Evolutionary conservation across 352 stramenopile species (phyloP), one percentile per base, ranked within the genome.

Genomic region (Phytophthora vignae): DNA sequence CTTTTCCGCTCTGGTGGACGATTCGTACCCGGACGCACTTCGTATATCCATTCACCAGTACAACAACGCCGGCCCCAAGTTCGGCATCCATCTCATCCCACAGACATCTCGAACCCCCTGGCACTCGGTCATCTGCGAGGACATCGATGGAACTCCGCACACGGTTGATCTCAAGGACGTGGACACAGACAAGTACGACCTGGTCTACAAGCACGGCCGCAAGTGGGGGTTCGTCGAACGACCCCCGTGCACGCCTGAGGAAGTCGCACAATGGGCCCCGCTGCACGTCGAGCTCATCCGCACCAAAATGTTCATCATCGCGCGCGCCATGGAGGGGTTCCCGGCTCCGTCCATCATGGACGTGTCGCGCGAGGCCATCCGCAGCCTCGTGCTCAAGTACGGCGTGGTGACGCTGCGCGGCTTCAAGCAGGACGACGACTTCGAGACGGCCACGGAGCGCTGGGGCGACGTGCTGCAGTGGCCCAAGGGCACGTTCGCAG

Each of bases 401-500:
- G 50, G 64, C 19, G 36, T 61, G 36, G 50, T 71, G 56, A 66
- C 64, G 50, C 56, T 71, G 36, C 48, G 64, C 17, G 64, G 64
- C 11, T 71, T 71, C 64, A 71, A 71, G 64, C 64, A 71, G 49
- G 64, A 71, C 56, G 64, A 71, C 56, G 64, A 67, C 56, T 71
- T 71, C 17, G 64, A 71, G 56, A 53, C 64, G 49, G 56, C 56
- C 12, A 61, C 64, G 11, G 64, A 66, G 64, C 57, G 64, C 27
- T 71, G 56, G 64, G 64, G 64, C 25, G 64, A 67, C 56, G 64
- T 71, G 38, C 49, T 71, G 49, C 64, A 71, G 64, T 71, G 56
- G 64, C 64, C 64, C 56, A 71, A 67, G 56, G 64, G 64, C 6
- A 61, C 49, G 3, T 71, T 71, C 64, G 57, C 64, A 14, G 64